These are phyloP conservation scores for Verticillium longisporum DNA, from an alignment of 2,329 filamentous ascomycete species.

Conservation along the genomic window DNA sequence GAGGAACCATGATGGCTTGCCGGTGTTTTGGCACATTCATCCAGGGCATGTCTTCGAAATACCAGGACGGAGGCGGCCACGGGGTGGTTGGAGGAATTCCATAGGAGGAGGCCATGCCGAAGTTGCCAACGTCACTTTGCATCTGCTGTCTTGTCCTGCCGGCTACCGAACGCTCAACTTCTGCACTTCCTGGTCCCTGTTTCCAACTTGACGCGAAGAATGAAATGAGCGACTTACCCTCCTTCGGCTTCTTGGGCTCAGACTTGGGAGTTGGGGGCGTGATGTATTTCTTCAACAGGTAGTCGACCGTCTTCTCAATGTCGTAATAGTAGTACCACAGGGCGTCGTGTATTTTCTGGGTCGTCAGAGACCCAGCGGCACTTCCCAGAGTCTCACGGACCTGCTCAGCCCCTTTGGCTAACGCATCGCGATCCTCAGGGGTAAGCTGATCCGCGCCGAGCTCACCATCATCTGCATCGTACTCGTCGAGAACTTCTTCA, in stretches of 20 bases:
- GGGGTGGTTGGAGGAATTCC: slow-evolving; percentile 13
- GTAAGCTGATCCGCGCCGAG: slow-evolving; percentile 39
- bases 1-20: slow-evolving; percentile 57
- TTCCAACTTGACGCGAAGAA: slow-evolving; percentile 5
- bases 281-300: slow-evolving; percentile 62
- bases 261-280: slow-evolving; percentile 33
- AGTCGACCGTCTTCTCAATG: slow-evolving; percentile 74
- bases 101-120: not conserved
- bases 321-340: slow-evolving; percentile 97
- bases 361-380: slow-evolving; percentile 48
- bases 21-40: slow-evolving; percentile 62
- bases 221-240: slow-evolving; percentile 27
- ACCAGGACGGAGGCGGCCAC: slow-evolving; percentile 33
- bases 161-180: slow-evolving; percentile 14
- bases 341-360: slow-evolving; percentile 73
- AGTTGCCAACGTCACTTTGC: not conserved
- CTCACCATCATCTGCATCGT: slow-evolving; percentile 36
- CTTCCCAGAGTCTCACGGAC: slow-evolving; percentile 61
- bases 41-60: slow-evolving; percentile 87
- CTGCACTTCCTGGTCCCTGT: slow-evolving; percentile 6
- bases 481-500: slow-evolving; percentile 27
- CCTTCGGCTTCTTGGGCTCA: slow-evolving; percentile 31
- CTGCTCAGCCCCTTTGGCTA: slow-evolving; percentile 59
- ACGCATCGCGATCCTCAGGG: slow-evolving; percentile 37
- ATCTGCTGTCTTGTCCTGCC: slow-evolving; percentile 7